Evolutionary conservation across 1,139 yeast genomes (phyloP), one percentile per base, ranked within the genome.

Genomic region (Candida neerlandica): DNA sequence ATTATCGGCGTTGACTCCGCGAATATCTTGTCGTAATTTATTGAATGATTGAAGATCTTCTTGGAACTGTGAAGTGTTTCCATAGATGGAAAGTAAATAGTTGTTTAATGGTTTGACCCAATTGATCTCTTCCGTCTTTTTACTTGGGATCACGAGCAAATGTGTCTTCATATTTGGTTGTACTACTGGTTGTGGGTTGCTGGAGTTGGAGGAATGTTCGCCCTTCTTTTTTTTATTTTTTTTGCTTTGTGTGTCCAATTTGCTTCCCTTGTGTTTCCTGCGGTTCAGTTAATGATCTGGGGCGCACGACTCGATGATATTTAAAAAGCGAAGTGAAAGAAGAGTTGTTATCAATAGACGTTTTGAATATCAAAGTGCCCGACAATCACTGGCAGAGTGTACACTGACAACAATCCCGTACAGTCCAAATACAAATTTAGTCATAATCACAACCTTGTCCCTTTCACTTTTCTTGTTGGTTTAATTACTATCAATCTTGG

Each of bases 71-170:
- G 78, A 72, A 19, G 80, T 73, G 19, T 76, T 70, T 5, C 96
- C 96, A 61, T 89, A 89, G 1, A 85, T 69, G 2, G 84, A 73
- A 18, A 78, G 65, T 40, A 90, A 76, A 56, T 86, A 89, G 21
- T 73, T 69, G 56, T 77, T 78, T 54, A 90, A 66, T 0, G 92
- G 87, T 29, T 76, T 70, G 1, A 70, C 58, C 96, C 96, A 89
- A 63, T 85, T 87, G 55, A 84, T 71, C 35, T 73, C 78, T 33
- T 78, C 82, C 5, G 90, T 81, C 43, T 77, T 75, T 66, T 88
- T 88, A 11, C 58, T 53, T 2, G 81, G 80, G 4, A 74, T 61
- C 37, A 64, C 55, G 30, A 76, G 60, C 15, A 75, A 59, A 46
- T 61, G 62, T 4, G 79, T 70, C 55, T 69, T 74, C 78, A 74